Base-by-base conservation (phyloP, 2,329 filamentous ascomycete genomes). In the Colletotrichum sp. region DNA sequence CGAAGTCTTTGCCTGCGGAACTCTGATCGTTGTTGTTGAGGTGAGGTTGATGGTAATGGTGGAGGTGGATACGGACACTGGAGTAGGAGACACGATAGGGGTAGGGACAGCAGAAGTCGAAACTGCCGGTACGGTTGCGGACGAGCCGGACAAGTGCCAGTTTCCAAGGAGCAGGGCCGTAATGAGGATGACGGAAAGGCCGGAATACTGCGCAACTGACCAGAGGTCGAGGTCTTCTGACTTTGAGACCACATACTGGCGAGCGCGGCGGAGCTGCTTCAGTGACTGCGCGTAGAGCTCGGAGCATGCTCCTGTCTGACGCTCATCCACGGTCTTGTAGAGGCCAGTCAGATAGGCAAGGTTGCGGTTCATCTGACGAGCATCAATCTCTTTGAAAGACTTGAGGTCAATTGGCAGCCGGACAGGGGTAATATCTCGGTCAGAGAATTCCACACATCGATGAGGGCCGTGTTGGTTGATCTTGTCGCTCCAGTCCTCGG, bases 341-440 rank as follows among this genome's bases (percentile, higher is more conserved):
- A 87, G 79, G 5, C 85, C 84, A 9, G 88, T 89, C 52, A 90
- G 80, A 71, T 86, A 87, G n/a, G 88, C 87, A 27, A 90, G 80
- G 77, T 89, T 89, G 74, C 88, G 84, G 79, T 90, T 90, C 85
- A 90, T 87, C 80, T 90, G 88, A 65, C 88, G 84, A 32, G 87
- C 85, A 78, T 90, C 88, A 74, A 90, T 87, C 74, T 88, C 88
- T 71, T 87, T 81, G 77, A 90, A 90, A 13, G 87, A 88, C 4
- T 80, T 79, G 22, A 89, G 80, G 77, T 90, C 88, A 69, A 90
- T 87, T 8, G 88, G 88, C 18, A 89, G 80, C 52, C 87, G 83
- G 70, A 84, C 83, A 83, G 27, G 84, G 80, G 22, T 83, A 81
- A 32, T 78, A 82, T 27, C 81, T 15, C 28, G 80, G 58, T 82